Conservation (phyloP, 192 early-diverging fungal genomes). For the Coemansia biformis region DNA sequence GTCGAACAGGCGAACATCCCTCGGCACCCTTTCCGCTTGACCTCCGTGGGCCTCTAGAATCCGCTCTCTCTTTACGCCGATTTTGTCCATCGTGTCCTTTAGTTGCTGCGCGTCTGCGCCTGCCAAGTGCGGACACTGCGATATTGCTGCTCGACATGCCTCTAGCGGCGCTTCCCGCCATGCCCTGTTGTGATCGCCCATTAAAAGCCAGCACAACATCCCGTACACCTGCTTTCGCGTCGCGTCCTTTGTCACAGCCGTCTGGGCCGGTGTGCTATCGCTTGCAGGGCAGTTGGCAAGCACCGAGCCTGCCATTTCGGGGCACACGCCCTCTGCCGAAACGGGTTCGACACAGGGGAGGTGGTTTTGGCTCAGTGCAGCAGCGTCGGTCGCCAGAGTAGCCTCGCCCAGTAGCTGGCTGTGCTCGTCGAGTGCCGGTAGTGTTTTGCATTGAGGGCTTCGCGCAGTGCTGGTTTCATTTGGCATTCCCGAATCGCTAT, state of each 20-base stretch:
- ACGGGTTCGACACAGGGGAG: too few species aligned
- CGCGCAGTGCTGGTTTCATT: too few species aligned
- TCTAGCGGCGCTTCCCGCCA: conserved; percentile 15
- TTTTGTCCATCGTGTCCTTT: conserved; percentile 8
- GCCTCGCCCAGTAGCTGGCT: too few species aligned
- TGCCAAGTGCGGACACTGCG: conserved; percentile 23
- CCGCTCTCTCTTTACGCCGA: conserved; percentile 4
- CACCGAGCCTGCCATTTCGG: too few species aligned
- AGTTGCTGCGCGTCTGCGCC: conserved; percentile 9
- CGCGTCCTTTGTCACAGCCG: neutral
- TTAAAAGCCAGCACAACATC: conserved; percentile 38
- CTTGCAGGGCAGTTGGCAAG: too few species aligned
- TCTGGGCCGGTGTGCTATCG: neutral
- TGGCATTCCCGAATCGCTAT: too few species aligned
- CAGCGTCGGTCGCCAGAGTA: too few species aligned
- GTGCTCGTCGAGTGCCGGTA: too few species aligned
- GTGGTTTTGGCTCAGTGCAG: too few species aligned
- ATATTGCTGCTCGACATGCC: conserved; percentile 16
- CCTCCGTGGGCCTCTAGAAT: conserved; percentile 6
- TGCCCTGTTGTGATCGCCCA: conserved; percentile 12
- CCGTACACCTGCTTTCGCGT: conserved; percentile 38
- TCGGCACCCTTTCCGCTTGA: conserved; percentile 10
- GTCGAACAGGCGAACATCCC: conserved; percentile 19
- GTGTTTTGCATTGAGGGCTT: too few species aligned
- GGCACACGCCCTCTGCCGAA: too few species aligned